Conservation (phyloP, 768 basidiomycete genomes). For the Boletellus ananiceps region DNA sequence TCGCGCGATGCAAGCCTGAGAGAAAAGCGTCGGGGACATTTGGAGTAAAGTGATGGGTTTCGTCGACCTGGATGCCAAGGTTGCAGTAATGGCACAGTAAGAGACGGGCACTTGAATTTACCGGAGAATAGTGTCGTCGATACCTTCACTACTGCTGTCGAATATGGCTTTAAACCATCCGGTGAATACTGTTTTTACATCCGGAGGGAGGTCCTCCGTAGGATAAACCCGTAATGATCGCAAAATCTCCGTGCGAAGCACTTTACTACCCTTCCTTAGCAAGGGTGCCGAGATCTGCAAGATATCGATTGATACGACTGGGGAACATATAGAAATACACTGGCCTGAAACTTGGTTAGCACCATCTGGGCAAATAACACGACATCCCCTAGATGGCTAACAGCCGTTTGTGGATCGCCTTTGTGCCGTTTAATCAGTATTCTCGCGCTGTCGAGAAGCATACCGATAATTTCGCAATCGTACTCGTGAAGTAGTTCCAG, state of each 20-base stretch:
- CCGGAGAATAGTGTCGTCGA: constrained; percentile 75
- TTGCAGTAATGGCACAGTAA: not conserved
- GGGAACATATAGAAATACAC: constrained; percentile 13
- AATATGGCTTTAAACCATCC: constrained; percentile 78
- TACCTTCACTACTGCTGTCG: constrained; percentile 72
- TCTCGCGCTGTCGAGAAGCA: constrained; percentile 21
- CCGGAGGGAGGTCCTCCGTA: constrained; percentile 37
- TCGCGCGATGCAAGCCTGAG: constrained; percentile 51
- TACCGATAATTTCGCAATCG: constrained; percentile 79
- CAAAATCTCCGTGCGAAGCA: constrained; percentile 48
- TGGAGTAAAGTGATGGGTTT: constrained; percentile 63
- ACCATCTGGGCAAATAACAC: constrained; percentile 69
- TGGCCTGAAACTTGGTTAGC: constrained; percentile 60
- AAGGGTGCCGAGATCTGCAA: constrained; percentile 47
- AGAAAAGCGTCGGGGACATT: constrained; percentile 63
- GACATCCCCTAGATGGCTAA: constrained; percentile 74
- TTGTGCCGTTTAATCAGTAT: not conserved
- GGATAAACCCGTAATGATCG: constrained; percentile 43
- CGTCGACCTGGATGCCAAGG: constrained; percentile 49
- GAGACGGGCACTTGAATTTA: constrained; percentile 21
- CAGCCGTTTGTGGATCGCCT: constrained; percentile 84
- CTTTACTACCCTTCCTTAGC: constrained; percentile 44
- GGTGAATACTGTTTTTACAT: constrained; percentile 42
- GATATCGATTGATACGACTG: not conserved
- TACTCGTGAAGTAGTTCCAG: constrained; percentile 63